Conservation (phyloP, 805 yeast species). For the Cyberlindnera xylosilytica region DNA sequence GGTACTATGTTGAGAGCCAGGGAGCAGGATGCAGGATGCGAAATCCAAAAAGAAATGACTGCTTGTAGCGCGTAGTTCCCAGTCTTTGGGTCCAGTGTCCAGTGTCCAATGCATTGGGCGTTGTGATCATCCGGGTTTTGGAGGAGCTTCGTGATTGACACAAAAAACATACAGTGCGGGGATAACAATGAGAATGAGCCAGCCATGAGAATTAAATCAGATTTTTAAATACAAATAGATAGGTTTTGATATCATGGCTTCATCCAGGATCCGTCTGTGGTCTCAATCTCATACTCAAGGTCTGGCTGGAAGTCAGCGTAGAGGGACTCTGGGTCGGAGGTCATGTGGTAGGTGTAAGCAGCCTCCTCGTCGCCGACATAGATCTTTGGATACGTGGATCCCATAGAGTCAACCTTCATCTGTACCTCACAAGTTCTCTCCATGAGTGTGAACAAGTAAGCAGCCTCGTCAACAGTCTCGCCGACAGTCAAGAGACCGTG, state of each 20-base stretch:
- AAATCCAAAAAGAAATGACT: too few relatives aligned
- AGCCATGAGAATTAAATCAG: background rate
- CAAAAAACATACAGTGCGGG: background rate
- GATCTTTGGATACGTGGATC: slow-evolving; percentile 35
- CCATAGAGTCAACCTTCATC: slow-evolving; percentile 54
- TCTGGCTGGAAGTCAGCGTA: slow-evolving; percentile 77
- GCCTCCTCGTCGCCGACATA: slow-evolving; percentile 62
- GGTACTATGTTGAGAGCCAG: too few relatives aligned
- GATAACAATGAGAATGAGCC: background rate
- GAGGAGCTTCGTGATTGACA: background rate
- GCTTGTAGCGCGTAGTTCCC: too few relatives aligned
- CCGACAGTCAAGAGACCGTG: slow-evolving; percentile 76
- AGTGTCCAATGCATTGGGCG: too few relatives aligned
- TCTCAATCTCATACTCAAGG: slow-evolving; percentile 44
- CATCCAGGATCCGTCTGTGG: slow-evolving; percentile 28
- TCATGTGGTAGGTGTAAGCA: slow-evolving; percentile 56
- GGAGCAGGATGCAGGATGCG: too few relatives aligned
- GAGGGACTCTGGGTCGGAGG: slow-evolving; percentile 63
- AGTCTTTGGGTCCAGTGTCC: too few relatives aligned
- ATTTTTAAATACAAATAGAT: background rate
- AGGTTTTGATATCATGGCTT: too few relatives aligned
- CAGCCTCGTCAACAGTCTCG: slow-evolving; percentile 70
- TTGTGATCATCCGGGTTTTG: too few relatives aligned
- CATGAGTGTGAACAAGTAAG: slow-evolving; percentile 58
- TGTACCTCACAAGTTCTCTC: slow-evolving; percentile 68